phyloP scores from a whole-genome alignment of 163 green algal species.

The Scenedesmus sp. region DNA sequence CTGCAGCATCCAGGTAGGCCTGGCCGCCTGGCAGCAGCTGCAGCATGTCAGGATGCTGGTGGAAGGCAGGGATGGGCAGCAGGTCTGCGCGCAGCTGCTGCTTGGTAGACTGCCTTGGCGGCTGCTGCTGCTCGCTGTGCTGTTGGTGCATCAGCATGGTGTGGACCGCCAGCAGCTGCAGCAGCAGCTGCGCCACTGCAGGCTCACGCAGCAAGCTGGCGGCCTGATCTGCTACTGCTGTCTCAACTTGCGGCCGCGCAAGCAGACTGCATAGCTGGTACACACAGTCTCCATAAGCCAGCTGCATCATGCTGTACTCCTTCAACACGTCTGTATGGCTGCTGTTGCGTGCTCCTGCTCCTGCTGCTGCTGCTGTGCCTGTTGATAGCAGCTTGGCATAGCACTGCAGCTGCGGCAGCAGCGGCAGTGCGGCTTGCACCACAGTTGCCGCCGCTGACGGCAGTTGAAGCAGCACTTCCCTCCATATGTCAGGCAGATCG shows the following conservation, averaged over 20 bases:
- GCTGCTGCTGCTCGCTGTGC: background rate
- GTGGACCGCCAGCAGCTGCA: background rate
- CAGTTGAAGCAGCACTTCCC: too few species aligned
- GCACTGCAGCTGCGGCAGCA: background rate
- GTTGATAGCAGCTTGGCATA: background rate
- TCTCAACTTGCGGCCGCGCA: background rate
- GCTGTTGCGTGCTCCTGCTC: background rate
- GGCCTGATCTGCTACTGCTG: background rate
- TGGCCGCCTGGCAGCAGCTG: background rate
- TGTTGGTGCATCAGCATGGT: background rate
- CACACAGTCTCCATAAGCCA: too few species aligned
- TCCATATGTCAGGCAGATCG: too few species aligned
- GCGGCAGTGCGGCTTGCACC: background rate
- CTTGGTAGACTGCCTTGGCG: background rate
- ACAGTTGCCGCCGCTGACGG: too few species aligned
- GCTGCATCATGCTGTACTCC: too few species aligned
- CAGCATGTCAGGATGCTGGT: background rate
- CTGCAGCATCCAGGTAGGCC: background rate
- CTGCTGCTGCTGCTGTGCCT: background rate
- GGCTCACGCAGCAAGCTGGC: background rate
- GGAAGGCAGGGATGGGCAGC: too few species aligned
- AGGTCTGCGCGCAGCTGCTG: too few species aligned
- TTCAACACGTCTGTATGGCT: too few species aligned
- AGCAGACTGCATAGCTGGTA: too few species aligned
- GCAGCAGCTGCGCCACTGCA: background rate